phyloP scores from a whole-genome alignment of 192 early-diverging fungal species.

The Coemansia erecta region DNA sequence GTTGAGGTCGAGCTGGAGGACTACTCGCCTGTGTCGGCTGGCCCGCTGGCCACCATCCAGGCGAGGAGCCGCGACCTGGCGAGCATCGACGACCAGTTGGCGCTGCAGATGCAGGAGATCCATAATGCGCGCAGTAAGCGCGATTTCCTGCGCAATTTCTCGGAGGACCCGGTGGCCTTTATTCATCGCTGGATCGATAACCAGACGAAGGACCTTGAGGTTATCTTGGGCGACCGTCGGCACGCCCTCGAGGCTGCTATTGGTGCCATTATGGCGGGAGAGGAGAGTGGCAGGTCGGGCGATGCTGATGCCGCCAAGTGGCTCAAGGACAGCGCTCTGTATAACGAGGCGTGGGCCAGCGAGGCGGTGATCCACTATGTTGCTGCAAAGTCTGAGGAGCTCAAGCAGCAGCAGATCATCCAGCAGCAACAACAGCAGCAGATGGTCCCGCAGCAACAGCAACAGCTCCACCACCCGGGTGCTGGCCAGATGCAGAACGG shows the following conservation, averaged over 20 bases:
- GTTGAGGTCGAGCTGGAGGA: constrained; percentile 89
- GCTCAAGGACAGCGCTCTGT: constrained; percentile 52
- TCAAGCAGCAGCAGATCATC: constrained; percentile 47
- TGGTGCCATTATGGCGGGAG: constrained; percentile 39
- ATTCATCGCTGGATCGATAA: constrained; percentile 90
- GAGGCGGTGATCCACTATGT: constrained; percentile 93
- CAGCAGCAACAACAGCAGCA: constrained; percentile 23
- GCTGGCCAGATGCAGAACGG: constrained; percentile 10
- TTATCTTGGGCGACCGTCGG: constrained; percentile 52
- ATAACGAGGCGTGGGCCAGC: constrained; percentile 66
- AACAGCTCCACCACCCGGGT: constrained; percentile 3
- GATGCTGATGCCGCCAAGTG: constrained; percentile 42
- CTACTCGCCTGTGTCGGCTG: constrained; percentile 56
- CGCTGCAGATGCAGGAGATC: constrained; percentile 77
- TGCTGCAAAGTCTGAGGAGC: constrained; percentile 59
- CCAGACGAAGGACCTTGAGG: constrained; percentile 91
- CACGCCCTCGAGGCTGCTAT: constrained; percentile 49
- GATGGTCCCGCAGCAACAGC: constrained; percentile 20
- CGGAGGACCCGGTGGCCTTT: constrained; percentile 83
- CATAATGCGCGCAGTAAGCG: constrained; percentile 88
- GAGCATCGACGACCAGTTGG: constrained; percentile 57
- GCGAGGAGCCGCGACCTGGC: constrained; percentile 56
- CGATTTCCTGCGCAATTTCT: constrained; percentile 88
- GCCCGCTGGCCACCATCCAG: constrained; percentile 53
- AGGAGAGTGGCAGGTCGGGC: constrained; percentile 30